phyloP scores from a whole-genome alignment of 225 moss, liverwort and hornwort species.

The Pseudisothecium myosuroides region DNA sequence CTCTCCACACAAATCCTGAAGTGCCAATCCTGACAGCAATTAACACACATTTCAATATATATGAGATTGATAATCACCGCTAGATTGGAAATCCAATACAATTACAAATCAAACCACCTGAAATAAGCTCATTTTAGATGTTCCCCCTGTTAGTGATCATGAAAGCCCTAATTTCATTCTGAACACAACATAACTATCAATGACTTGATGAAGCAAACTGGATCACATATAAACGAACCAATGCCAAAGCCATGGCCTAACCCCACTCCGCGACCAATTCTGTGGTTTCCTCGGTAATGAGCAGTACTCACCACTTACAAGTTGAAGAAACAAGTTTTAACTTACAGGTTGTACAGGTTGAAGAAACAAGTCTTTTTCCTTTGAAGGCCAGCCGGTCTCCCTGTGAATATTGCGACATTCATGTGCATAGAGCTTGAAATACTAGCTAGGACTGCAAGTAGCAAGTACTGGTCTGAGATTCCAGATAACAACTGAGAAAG shows the following conservation, averaged over 20 bases:
- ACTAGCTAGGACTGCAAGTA: too few relatives aligned
- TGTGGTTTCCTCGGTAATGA: too few relatives aligned
- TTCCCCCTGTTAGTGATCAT: neutral
- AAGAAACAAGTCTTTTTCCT: too few relatives aligned
- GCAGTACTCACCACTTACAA: too few relatives aligned
- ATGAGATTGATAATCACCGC: neutral
- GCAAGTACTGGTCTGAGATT: too few relatives aligned
- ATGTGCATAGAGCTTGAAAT: too few relatives aligned
- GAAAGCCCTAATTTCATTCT: neutral
- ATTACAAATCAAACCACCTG: neutral
- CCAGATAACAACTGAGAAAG: too few relatives aligned
- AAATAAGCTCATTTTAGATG: neutral
- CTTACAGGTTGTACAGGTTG: too few relatives aligned
- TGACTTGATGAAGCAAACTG: neutral
- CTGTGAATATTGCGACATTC: too few relatives aligned
- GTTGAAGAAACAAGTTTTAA: too few relatives aligned
- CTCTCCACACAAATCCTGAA: too few relatives aligned
- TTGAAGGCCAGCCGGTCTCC: too few relatives aligned
- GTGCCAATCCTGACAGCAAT: conserved; percentile 25
- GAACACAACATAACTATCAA: neutral
- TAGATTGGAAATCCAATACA: neutral
- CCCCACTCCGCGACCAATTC: conserved; percentile 58
- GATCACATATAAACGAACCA: conserved; percentile 31
- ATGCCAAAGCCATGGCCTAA: conserved; percentile 62
- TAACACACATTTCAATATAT: neutral